Base-by-base conservation (phyloP, 208 protist genomes). In the Spongospora subterranea region DNA sequence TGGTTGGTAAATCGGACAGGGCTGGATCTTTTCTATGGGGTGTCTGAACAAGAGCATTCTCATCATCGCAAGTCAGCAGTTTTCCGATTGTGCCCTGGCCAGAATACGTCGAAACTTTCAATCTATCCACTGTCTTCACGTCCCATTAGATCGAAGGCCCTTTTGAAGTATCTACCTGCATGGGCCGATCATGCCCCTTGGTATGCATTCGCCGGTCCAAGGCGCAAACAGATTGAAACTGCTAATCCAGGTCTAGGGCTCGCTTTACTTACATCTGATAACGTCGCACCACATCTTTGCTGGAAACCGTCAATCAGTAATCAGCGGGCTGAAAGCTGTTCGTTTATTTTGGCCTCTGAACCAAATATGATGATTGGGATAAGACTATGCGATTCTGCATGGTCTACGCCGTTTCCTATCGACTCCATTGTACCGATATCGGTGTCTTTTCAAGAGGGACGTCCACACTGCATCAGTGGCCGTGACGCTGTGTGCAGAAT, bases 141-240 rank as follows among this genome's bases (percentile, higher is more conserved):
- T 6, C 71, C 40, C 17, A 6, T 39, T 29, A 29, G 6, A 6
- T 60, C 50, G 50, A 24, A 6, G 50, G 50, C 50, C 6, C 24
- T 24, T 6, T 24, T 60, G 24, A 6, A 13, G n/a, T 43, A 6
- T 6, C 71, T 82, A 43, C 71, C 71, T 6, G 71, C 35, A 6
- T 82, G 71, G 71, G 71, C 71, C 17, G 71, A 82, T 82, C 6
- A 43, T 35, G 71, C 71, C 35, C 71, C 71, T 43, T 82, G 71
- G 71, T 82, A 82, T 82, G 71, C 71, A 43, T 82, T 82, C 71
- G 17, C 71, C 11, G 71, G n/a, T 39, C 71, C 71, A 45, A 6
- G 71, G 13, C 71, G 71, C 35, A 43, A 35, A 82, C 17, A 82
- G 35, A 43, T 43, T 35, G 71, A 82, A 35, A 82, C 71, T n/a